Base-by-base conservation (phyloP, 2,329 filamentous ascomycete genomes). In the Aureobasidium sp. region DNA sequence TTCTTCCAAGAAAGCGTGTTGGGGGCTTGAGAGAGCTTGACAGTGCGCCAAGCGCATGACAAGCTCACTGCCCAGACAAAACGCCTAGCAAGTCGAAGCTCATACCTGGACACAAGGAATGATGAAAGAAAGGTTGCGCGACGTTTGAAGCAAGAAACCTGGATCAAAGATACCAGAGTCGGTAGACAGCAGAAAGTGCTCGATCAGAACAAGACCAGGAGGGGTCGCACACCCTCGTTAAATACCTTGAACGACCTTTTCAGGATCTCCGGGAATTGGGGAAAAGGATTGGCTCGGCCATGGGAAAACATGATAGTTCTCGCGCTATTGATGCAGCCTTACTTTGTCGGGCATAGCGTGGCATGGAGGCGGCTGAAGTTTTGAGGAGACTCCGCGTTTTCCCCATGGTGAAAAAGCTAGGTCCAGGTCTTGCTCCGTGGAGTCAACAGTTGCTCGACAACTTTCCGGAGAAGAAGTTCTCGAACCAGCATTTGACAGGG, bases 21-120 rank as follows among this genome's bases (percentile, higher is more conserved):
- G 42, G 37, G 53, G 36, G 55, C 42, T 58, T 48, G 42, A 29
- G 14, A 34, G 29, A 36, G 39, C 51, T 55, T 55, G 51, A 37
- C 41, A 55, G 29, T 17, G 12, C 29, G 53, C 53, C 53, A 57
- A 57, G 53, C 6, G 11, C 20, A n/a, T 45, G 29, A 37, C 55
- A 48, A 58, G 55, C 53, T 57, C 41, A 27, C 14, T 48, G 55
- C 55, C 55, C 42, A 58, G 55, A 37, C 41, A 27, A 39, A 39
- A 48, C 44, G 55, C 22, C 41, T 5, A 37, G 39, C 11, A 34
- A 17, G 15, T n/a, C 5, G 42, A 45, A 6, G 22, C 14, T 12
- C 55, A 27, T 58, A 58, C 55, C 55, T 37, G 14, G 9, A 48
- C 41, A 22, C 12, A 39, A 36, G 27, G 20, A 17, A 14, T 3